Evolutionary conservation across 495 filamentous ascomycete genomes (phyloP), one percentile per base, ranked within the genome.

Genomic region (Xylaria nigripes): DNA sequence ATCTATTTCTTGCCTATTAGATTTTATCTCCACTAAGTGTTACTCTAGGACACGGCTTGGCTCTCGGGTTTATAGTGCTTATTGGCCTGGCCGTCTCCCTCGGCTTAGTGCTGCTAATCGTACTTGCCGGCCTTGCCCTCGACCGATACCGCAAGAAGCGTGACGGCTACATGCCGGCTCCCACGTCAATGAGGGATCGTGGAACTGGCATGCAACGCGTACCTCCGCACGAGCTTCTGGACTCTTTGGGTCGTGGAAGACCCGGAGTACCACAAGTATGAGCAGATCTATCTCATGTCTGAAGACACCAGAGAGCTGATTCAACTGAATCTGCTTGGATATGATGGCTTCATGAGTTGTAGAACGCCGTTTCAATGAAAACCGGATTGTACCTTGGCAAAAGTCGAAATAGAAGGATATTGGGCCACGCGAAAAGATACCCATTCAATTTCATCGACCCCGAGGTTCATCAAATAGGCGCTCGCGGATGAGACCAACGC

Each of bases 41-140:
- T 29, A 2, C 50, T 21, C 10, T 40, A 66, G 81, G 69, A 57
- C 67, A 73, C 55, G 76, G 81, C 64, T 79, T 93, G 56, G 86
- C 89, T 9, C 77, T 87, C 54, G 94, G 89, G 32, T 91, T 95
- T 57, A 79, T 96, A 27, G 87, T 96, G 15, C 78, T 99, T 27
- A 91, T 99, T 44, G 86, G 83, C n/a, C 85, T 99, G 51, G 95
- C 86, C 44, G 88, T 93, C 56, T 84, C 93, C 0, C 81, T 97
- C 7, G 90, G 77, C 45, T 80, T 91, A 55, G 88, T 91, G 64
- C 87, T 96, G 70, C 74, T 96, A 40, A 81, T 99, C 45, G 90
- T 99, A 51, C 80, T 88, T 21, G 79, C 82, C 25, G 93, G 93
- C 52, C 78, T 97, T 51, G 72, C 95, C 51, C 74, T 89, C 27